These are phyloP conservation scores for Yamadazyma dushanensis DNA, from an alignment of 1,139 yeast species.

Conservation along the genomic window DNA sequence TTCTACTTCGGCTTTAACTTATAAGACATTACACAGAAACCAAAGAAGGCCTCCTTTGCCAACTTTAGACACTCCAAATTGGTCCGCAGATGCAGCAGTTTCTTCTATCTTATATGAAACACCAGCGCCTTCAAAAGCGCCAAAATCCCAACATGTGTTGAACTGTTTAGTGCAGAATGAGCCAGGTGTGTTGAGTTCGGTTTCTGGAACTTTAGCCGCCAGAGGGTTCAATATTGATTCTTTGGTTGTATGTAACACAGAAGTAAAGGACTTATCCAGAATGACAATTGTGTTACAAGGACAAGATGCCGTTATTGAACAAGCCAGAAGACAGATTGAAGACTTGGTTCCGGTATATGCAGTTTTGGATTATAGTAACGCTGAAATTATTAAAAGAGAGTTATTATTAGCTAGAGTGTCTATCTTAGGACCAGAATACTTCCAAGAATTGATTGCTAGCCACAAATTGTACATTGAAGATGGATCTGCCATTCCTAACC, in stretches of 20 bases:
- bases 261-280: slow-evolving; percentile 90
- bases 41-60: slow-evolving; percentile 90
- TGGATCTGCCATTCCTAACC: slow-evolving; percentile 44
- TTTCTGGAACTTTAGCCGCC: slow-evolving; percentile 95
- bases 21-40: slow-evolving; percentile 85
- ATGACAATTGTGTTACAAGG: slow-evolving; percentile 96
- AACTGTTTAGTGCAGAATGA: slow-evolving; percentile 98
- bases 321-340: slow-evolving; percentile 98
- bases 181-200: slow-evolving; percentile 94
- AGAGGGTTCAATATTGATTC: slow-evolving; percentile 98
- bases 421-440: slow-evolving; percentile 93
- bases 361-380: slow-evolving; percentile 87
- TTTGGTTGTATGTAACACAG: slow-evolving; percentile 93
- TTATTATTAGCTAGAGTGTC: slow-evolving; percentile 88
- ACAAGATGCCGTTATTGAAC: slow-evolving; percentile 94
- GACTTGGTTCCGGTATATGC: slow-evolving; percentile 98
- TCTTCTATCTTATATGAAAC: slow-evolving; percentile 93
- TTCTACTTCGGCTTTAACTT: slow-evolving; percentile 94
- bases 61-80: slow-evolving; percentile 88
- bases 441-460: slow-evolving; percentile 89
- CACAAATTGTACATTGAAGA: slow-evolving; percentile 58
- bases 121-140: slow-evolving; percentile 70
- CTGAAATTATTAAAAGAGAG: slow-evolving; percentile 90
- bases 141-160: slow-evolving; percentile 80
- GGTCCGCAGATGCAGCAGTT: slow-evolving; percentile 96